Conservation (phyloP, 169 alveolate genomes). For the Plasmodium malariae region DNA sequence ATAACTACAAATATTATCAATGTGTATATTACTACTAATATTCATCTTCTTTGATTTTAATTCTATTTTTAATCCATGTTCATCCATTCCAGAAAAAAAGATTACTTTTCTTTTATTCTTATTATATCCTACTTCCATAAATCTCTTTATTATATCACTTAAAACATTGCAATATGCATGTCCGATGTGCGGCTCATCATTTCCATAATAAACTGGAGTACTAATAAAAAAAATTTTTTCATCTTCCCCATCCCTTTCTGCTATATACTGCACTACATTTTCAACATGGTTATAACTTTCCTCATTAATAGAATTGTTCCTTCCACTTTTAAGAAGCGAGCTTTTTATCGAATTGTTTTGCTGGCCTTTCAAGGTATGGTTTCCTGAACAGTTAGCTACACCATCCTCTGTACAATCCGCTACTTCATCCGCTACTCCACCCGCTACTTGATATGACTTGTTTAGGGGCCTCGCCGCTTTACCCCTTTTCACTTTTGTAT, state of each 20-base stretch:
- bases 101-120: conserved; percentile 33
- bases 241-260: not conserved
- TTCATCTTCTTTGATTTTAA: conserved; percentile 78
- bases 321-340: too few species aligned
- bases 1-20: conserved; percentile 79
- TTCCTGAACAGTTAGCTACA: too few species aligned
- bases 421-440: too few species aligned
- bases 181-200: conserved; percentile 86
- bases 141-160: conserved; percentile 80
- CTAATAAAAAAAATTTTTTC: conserved; percentile 36
- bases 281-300: not conserved
- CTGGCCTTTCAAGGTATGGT: too few species aligned
- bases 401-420: too few species aligned
- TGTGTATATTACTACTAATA: conserved; percentile 71
- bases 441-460: too few species aligned
- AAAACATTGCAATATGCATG: conserved; percentile 85
- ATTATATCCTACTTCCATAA: conserved; percentile 18
- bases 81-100: conserved; percentile 91
- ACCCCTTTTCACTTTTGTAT: too few species aligned
- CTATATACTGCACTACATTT: not conserved
- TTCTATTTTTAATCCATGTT: conserved; percentile 91
- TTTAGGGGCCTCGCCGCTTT: too few species aligned
- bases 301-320: too few species aligned
- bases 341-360: too few species aligned
- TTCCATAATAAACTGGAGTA: conserved; percentile 81